A percentile compares a stretch with the other conserved stretches of the same genome.
Evolutionary conservation across 1,284 basidiomycete genomes (phyloP).

Genomic region (Polyporus tsugae): DNA sequence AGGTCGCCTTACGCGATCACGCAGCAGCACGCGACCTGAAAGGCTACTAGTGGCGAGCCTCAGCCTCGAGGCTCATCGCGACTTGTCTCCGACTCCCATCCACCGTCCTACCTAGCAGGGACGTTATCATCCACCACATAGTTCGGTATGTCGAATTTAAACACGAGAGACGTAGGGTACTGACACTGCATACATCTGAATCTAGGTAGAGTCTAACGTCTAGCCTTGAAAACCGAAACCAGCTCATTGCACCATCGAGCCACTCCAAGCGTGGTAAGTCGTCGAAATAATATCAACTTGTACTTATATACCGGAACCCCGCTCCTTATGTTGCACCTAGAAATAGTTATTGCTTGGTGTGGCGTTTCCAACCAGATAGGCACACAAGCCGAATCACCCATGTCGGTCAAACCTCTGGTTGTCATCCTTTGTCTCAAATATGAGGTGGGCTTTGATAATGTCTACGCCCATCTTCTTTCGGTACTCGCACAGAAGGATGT

Average conservation of each 20-base stretch:
- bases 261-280: background rate
- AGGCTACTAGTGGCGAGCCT: too few species aligned
- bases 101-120: background rate
- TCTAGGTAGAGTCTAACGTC: background rate
- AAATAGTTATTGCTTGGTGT: background rate
- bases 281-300: too few species aligned
- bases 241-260: background rate
- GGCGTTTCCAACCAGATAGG: background rate
- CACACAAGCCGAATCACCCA: background rate
- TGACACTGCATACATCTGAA: too few species aligned
- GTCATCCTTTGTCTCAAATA: conserved; percentile 12
- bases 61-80: too few species aligned
- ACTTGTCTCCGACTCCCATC: background rate
- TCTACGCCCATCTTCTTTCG: background rate
- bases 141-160: background rate
- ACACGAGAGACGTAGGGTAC: too few species aligned
- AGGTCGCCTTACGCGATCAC: background rate
- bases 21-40: background rate
- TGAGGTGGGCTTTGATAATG: background rate
- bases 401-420: conserved; percentile 14
- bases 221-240: background rate
- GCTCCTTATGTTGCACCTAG: background rate
- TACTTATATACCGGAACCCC: background rate
- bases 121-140: background rate
- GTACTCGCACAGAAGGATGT: background rate